Evolutionary conservation across 2,329 filamentous ascomycete genomes (phyloP).

Genomic region (Boeremia lycopersici): DNA sequence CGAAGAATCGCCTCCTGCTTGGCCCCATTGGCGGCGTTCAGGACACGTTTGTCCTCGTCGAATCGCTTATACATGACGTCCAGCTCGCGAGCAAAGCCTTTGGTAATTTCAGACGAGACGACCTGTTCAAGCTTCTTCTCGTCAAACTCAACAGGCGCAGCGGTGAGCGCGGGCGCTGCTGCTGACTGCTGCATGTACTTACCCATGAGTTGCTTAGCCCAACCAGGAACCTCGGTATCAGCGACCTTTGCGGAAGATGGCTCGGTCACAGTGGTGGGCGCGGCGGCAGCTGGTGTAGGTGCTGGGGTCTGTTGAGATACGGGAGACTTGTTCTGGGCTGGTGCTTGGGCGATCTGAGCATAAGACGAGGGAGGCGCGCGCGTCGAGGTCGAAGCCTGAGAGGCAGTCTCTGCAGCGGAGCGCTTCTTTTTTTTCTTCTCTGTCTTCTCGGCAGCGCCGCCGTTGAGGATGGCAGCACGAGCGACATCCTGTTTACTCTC

Average conservation of each 20-base stretch:
- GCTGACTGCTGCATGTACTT: slow-evolving; percentile 34
- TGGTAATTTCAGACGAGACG: slow-evolving; percentile 57
- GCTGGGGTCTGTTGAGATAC: slow-evolving; percentile 23
- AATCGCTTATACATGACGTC: slow-evolving; percentile 64
- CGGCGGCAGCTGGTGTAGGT: slow-evolving; percentile 10
- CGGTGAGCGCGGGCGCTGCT: slow-evolving; percentile 19
- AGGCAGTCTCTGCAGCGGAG: slow-evolving; percentile 52
- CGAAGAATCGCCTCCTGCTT: slow-evolving; percentile 73
- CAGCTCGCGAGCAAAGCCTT: slow-evolving; percentile 55
- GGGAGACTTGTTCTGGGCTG: slow-evolving; percentile 39
- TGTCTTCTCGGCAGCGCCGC: slow-evolving; percentile 47
- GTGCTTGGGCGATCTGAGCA: slow-evolving; percentile 48
- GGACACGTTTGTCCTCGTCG: slow-evolving; percentile 71
- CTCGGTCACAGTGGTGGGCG: slow-evolving; percentile 5
- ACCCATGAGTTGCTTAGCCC: slow-evolving; percentile 44
- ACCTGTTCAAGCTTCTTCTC: slow-evolving; percentile 60
- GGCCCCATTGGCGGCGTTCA: slow-evolving; percentile 66
- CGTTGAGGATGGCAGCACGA: slow-evolving; percentile 49
- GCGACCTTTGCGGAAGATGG: slow-evolving; percentile 25
- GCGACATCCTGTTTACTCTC: slow-evolving; percentile 51
- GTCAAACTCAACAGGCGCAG: slow-evolving; percentile 42
- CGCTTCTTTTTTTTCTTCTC: slow-evolving; percentile 73
- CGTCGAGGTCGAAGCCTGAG: slow-evolving; percentile 49
- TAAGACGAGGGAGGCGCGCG: slow-evolving; percentile 47
- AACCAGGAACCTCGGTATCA: slow-evolving; percentile 41